Evolutionary conservation across 2,329 filamentous ascomycete species (phyloP).

Genomic region (Aspergillus sojae): DNA sequence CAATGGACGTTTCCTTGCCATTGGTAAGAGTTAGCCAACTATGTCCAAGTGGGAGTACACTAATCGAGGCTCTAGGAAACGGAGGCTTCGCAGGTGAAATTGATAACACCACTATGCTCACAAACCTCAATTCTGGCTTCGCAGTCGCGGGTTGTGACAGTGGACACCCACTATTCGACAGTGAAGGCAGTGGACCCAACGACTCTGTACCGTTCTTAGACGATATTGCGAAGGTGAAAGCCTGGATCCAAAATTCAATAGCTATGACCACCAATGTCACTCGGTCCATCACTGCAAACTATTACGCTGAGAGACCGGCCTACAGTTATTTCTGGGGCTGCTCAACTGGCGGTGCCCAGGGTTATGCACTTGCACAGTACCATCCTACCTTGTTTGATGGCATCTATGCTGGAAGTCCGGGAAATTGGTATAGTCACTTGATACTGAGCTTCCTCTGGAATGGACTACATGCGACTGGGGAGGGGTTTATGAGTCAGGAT

Average conservation of each 20-base stretch:
- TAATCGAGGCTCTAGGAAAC: background rate
- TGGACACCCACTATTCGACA: background rate
- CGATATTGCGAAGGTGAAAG: background rate
- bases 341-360: background rate
- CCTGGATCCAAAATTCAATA: background rate
- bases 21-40: background rate
- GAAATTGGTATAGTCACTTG: background rate
- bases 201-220: background rate
- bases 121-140: background rate
- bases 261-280: background rate
- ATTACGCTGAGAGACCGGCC: background rate
- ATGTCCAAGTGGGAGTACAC: fast-evolving
- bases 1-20: background rate
- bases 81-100: background rate
- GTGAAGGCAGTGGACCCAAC: background rate
- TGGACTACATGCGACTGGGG: background rate
- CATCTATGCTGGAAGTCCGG: background rate
- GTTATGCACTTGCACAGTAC: background rate
- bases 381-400: background rate
- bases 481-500: background rate
- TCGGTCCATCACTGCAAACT: background rate
- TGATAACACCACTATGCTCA: background rate
- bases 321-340: background rate
- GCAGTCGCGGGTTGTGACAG: background rate
- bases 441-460: background rate